These are phyloP conservation scores for Claviceps paspali DNA, from an alignment of 2,329 filamentous ascomycete species.

Conservation along the genomic window DNA sequence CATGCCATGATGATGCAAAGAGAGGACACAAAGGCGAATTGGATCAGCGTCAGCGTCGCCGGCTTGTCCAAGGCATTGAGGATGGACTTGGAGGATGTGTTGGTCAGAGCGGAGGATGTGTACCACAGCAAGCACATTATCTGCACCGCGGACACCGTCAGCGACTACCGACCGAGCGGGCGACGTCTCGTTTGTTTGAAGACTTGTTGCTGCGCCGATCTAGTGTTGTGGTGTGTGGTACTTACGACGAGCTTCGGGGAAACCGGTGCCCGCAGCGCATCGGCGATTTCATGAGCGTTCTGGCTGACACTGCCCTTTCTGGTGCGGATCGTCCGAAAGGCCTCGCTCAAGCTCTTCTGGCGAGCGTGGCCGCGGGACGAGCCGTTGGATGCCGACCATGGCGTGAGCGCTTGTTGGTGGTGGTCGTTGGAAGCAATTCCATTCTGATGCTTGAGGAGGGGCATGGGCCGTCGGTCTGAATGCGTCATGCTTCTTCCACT, in stretches of 20 bases:
- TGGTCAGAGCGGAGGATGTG: slow-evolving; percentile 84
- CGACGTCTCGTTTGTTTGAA: too few relatives aligned
- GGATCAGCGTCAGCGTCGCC: slow-evolving; percentile 77
- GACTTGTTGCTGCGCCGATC: too few relatives aligned
- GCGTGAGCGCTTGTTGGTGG: slow-evolving; percentile 1
- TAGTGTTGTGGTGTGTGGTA: too few relatives aligned
- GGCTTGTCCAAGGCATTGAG: slow-evolving; percentile 82
- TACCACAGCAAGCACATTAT: slow-evolving; percentile 84
- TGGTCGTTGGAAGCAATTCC: slow-evolving; percentile 1
- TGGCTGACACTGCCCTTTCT: slow-evolving; percentile 77
- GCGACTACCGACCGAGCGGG: neutral
- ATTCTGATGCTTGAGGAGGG: slow-evolving; percentile 1
- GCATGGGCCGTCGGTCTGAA: slow-evolving; percentile 8
- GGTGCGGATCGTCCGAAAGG: slow-evolving; percentile 67
- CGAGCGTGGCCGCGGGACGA: slow-evolving; percentile 41
- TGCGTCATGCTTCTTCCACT: slow-evolving; percentile 15
- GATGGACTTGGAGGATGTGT: slow-evolving; percentile 95
- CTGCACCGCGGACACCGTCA: slow-evolving; percentile 31
- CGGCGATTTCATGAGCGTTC: slow-evolving; percentile 85
- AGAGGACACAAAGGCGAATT: slow-evolving; percentile 83
- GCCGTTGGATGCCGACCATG: slow-evolving; percentile 15
- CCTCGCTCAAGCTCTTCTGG: slow-evolving; percentile 80
- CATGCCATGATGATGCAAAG: slow-evolving; percentile 73
- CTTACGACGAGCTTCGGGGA: slow-evolving; percentile 76
- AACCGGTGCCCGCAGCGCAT: slow-evolving; percentile 77